These are phyloP conservation scores for Xanthoconium separans DNA, from an alignment of 1,284 basidiomycete species.

Conservation along the genomic window DNA sequence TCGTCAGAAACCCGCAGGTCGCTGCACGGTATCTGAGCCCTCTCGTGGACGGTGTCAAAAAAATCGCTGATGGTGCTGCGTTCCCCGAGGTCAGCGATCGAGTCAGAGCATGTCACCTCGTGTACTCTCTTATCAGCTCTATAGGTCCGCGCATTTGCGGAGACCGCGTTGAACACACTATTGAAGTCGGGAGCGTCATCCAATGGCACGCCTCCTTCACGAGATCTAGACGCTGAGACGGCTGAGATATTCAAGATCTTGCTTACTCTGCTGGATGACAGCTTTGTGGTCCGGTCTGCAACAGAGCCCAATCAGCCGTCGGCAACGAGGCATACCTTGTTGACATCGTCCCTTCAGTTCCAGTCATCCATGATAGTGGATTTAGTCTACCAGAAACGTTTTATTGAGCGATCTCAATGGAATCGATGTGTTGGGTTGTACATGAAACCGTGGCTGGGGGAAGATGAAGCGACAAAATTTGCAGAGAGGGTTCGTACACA, in stretches of 20 bases:
- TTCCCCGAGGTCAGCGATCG: constrained; percentile 81
- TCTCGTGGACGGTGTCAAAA: constrained; percentile 90
- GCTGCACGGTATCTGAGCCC: constrained; percentile 89
- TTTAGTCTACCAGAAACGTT: constrained; percentile 68
- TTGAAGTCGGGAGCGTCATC: constrained; percentile 80
- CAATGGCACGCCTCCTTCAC: constrained; percentile 59
- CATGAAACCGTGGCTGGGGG: constrained; percentile 66
- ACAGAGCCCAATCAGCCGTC: constrained; percentile 45
- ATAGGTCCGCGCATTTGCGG: constrained; percentile 87
- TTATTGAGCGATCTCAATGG: constrained; percentile 68
- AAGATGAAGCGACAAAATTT: constrained; percentile 48
- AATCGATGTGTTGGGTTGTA: constrained; percentile 71
- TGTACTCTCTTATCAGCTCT: constrained; percentile 14
- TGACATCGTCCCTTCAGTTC: constrained; percentile 63
- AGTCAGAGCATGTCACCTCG: constrained; percentile 12
- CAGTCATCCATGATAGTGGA: constrained; percentile 76
- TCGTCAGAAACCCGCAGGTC: constrained; percentile 89
- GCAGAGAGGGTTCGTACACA: constrained; percentile 68
- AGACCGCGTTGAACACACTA: constrained; percentile 75
- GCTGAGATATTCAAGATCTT: constrained; percentile 56
- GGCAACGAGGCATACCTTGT: constrained; percentile 46
- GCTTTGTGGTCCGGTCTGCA: constrained; percentile 43
- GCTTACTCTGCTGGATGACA: constrained; percentile 58
- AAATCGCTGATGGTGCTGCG: constrained; percentile 87
- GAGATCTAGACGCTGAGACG: constrained; percentile 67